Evolutionary conservation across 2,329 filamentous ascomycete species (phyloP).

Genomic region (Talaromyces sp.): DNA sequence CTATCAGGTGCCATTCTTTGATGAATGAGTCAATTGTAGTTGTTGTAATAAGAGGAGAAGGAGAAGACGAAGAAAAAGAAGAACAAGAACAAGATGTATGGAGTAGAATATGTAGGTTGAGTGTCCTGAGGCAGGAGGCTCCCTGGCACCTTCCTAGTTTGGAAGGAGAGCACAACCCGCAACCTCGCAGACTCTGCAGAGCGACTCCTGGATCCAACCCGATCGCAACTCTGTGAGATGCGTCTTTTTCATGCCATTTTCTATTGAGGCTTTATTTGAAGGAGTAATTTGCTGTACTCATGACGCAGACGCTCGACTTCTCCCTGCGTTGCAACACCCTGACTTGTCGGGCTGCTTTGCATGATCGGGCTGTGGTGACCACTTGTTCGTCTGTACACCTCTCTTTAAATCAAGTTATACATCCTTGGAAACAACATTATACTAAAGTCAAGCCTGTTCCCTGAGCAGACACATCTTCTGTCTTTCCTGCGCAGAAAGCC

Average conservation of each 20-base stretch:
- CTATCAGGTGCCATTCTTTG: not conserved
- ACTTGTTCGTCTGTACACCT: conserved; percentile 65
- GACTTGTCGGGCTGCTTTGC: conserved; percentile 65
- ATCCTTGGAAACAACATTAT: not conserved
- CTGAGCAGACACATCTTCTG: conserved; percentile 75
- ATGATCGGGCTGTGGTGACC: conserved; percentile 71
- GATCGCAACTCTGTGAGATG: not conserved
- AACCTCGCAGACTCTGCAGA: not conserved
- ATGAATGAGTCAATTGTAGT: not conserved
- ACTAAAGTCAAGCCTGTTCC: not conserved
- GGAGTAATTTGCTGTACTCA: not conserved
- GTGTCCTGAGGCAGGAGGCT: not conserved
- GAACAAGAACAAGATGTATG: not conserved
- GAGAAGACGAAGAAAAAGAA: not conserved
- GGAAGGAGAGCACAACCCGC: not conserved
- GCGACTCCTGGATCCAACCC: not conserved
- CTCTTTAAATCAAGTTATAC: not conserved
- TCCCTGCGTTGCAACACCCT: conserved; percentile 72
- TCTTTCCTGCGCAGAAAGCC: conserved; percentile 60
- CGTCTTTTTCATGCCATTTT: not conserved
- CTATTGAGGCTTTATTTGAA: not conserved
- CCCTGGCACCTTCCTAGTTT: not conserved
- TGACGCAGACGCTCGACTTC: conserved; percentile 58
- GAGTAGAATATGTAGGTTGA: not conserved
- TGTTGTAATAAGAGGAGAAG: not conserved